A percentile compares a stretch with the other conserved stretches of the same genome.
Evolutionary conservation across 768 basidiomycete genomes (phyloP).

Genomic region (Russula ochroleuca): DNA sequence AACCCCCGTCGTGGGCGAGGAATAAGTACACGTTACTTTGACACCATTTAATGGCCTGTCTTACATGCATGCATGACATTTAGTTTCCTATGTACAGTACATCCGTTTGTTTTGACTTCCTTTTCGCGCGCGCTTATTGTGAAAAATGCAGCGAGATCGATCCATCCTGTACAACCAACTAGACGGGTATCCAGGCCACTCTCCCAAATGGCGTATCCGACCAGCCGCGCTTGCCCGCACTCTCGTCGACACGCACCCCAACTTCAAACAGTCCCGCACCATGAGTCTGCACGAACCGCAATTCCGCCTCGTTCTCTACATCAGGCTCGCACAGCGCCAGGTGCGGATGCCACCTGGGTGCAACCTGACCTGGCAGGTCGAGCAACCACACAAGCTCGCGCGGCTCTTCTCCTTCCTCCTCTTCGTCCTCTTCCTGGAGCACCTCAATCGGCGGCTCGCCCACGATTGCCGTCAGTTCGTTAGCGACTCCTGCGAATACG

Average conservation of each 20-base stretch:
- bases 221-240: conserved; percentile 33
- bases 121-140: no score
- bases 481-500: conserved; percentile 34
- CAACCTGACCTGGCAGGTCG: conserved; percentile 8
- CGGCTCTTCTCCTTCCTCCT: neutral
- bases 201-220: conserved; percentile 48
- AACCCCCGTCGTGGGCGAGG: no score
- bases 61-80: no score
- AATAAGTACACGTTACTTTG: no score
- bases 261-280: conserved; percentile 51
- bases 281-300: conserved; percentile 31
- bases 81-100: no score
- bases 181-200: conserved; percentile 40
- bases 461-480: conserved; percentile 47
- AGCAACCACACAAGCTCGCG: conserved; percentile 22
- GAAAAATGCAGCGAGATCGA: neutral
- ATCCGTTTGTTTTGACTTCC: no score
- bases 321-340: conserved; percentile 40
- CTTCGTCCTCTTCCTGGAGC: conserved; percentile 6
- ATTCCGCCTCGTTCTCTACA: conserved; percentile 35
- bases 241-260: conserved; percentile 41
- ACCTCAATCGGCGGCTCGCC: conserved; percentile 38
- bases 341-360: conserved; percentile 25
- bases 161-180: neutral
- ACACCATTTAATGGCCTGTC: no score